phyloP scores from a whole-genome alignment of 2,329 filamentous ascomycete species.

The Sclerotinia sclerotiorum region DNA sequence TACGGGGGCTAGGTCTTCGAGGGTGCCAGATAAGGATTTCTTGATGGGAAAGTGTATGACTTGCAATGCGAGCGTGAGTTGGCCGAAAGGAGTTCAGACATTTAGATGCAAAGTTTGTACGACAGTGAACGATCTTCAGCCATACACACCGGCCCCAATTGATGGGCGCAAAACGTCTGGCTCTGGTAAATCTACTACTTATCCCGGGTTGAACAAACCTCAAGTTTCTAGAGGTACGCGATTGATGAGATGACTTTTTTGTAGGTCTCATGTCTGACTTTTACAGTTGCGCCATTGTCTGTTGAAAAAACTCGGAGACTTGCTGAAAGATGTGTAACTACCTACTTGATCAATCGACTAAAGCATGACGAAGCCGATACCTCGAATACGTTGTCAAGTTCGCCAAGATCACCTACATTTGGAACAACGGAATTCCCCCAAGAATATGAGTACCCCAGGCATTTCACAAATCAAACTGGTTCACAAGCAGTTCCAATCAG shows the following conservation, averaged over 20 bases:
- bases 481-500: constrained; percentile 22
- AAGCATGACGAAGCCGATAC: constrained; percentile 38
- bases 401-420: constrained; percentile 12
- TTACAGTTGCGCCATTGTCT: constrained; percentile 52
- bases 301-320: constrained; percentile 59
- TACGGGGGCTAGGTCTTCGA: constrained; percentile 38
- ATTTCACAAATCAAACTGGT: constrained; percentile 4
- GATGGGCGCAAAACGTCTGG: constrained; percentile 27
- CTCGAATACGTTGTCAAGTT: not conserved
- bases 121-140: constrained; percentile 77
- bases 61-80: constrained; percentile 76
- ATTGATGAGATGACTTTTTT: not conserved
- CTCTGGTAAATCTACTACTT: constrained; percentile 27
- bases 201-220: constrained; percentile 26
- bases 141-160: constrained; percentile 32
- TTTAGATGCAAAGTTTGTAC: constrained; percentile 84
- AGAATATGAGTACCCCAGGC: constrained; percentile 9
- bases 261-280: constrained; percentile 14
- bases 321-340: constrained; percentile 53
- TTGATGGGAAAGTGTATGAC: constrained; percentile 78
- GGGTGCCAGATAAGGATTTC: constrained; percentile 56
- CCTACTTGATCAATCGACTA: constrained; percentile 48
- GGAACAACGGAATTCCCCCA: not conserved
- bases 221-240: constrained; percentile 31
- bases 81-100: constrained; percentile 69